Conservation (phyloP, 345 rosid genomes). For the Pseudoturritis turrita region DNA sequence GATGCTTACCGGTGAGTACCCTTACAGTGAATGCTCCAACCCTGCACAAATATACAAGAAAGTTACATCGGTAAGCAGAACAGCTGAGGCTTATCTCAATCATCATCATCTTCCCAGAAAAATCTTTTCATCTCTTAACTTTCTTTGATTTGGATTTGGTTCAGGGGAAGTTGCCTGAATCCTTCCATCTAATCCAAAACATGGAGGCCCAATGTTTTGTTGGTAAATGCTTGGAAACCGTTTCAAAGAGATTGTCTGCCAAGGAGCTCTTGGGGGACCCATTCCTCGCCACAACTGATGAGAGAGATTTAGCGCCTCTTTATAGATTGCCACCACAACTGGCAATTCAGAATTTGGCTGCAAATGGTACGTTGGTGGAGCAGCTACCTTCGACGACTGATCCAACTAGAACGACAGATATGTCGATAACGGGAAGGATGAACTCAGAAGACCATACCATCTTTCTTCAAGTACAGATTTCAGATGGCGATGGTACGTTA, state of each 20-base stretch:
- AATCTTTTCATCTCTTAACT: background rate
- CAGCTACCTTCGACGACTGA: slow-evolving; percentile 31
- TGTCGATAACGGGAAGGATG: slow-evolving; percentile 78
- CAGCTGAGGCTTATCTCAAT: background rate
- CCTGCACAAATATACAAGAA: slow-evolving; percentile 96
- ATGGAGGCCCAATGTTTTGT: slow-evolving; percentile 61
- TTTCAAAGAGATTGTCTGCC: slow-evolving; percentile 74
- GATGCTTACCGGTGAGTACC: slow-evolving; percentile 88
- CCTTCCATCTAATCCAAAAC: slow-evolving; percentile 63
- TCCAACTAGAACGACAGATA: slow-evolving; percentile 55
- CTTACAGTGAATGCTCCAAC: slow-evolving; percentile 84
- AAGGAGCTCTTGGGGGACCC: slow-evolving; percentile 64
- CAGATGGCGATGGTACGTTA: slow-evolving; percentile 58
- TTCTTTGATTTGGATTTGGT: slow-evolving; percentile 5
- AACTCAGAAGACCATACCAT: slow-evolving; percentile 73
- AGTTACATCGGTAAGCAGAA: slow-evolving; percentile 70
- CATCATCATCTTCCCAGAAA: background rate
- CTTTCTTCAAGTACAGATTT: slow-evolving; percentile 82
- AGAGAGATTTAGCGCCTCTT: slow-evolving; percentile 25
- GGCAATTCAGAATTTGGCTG: slow-evolving; percentile 31
- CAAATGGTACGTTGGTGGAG: slow-evolving; percentile 29
- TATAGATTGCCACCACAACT: slow-evolving; percentile 13
- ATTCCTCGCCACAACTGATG: slow-evolving; percentile 50
- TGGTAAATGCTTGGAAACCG: slow-evolving; percentile 71
- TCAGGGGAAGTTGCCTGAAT: slow-evolving; percentile 87